phyloP scores from a whole-genome alignment of 2,329 filamentous ascomycete species.

The Fusarium sp. region DNA sequence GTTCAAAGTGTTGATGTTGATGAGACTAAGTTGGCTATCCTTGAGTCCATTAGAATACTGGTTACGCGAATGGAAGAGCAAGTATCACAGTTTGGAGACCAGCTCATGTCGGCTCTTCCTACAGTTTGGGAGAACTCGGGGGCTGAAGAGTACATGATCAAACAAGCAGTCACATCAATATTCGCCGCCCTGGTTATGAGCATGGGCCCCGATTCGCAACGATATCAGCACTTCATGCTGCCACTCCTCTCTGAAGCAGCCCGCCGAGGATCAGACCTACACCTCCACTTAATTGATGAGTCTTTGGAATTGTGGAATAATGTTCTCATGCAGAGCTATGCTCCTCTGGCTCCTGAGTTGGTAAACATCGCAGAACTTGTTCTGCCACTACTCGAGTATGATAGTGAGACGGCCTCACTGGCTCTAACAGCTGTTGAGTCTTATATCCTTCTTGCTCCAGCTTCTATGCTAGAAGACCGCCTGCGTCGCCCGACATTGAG shows the following conservation, averaged over 20 bases:
- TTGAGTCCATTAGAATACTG: constrained; percentile 84
- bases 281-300: constrained; percentile 88
- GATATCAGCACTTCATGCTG: constrained; percentile 81
- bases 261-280: constrained; percentile 75
- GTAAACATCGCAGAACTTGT: constrained; percentile 68
- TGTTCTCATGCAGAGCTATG: constrained; percentile 71
- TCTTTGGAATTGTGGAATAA: constrained; percentile 88
- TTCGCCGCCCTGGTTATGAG: constrained; percentile 85
- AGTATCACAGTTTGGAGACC: constrained; percentile 74
- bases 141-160: constrained; percentile 85
- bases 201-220: constrained; percentile 78
- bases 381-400: constrained; percentile 72
- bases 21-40: constrained; percentile 88
- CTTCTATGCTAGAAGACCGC: constrained; percentile 67
- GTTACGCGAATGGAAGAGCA: constrained; percentile 83
- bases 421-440: constrained; percentile 72
- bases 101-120: constrained; percentile 82
- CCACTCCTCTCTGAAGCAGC: constrained; percentile 84
- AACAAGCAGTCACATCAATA: constrained; percentile 89
- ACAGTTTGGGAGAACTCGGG: constrained; percentile 85
- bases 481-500: constrained; percentile 59
- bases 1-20: constrained; percentile 81
- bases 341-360: constrained; percentile 69
- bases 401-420: constrained; percentile 67
- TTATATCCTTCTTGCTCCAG: constrained; percentile 75